These are phyloP conservation scores for Verticillium dahliae DNA, from an alignment of 2,329 filamentous ascomycete genomes.

Conservation along the genomic window DNA sequence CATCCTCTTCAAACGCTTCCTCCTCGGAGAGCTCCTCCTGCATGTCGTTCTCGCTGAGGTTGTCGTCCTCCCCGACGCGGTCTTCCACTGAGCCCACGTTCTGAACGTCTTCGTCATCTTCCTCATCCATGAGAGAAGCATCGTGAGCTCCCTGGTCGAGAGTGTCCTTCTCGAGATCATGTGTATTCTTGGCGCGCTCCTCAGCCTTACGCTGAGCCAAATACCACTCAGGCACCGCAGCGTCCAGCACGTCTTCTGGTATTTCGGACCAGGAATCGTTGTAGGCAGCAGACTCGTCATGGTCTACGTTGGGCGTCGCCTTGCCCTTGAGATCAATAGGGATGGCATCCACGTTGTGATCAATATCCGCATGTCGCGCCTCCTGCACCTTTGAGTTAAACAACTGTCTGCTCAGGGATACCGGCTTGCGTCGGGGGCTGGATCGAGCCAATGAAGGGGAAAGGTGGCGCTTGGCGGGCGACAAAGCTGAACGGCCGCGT, in stretches of 20 bases:
- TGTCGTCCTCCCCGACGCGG: neutral
- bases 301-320: neutral
- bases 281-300: neutral
- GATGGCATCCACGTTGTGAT: neutral
- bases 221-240: conserved; percentile 34
- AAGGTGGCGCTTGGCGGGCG: conserved; percentile 4
- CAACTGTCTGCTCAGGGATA: conserved; percentile 26
- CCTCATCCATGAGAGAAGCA: neutral
- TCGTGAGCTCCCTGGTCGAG: neutral
- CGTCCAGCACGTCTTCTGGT: conserved; percentile 37
- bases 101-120: neutral
- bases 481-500: neutral
- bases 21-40: conserved; percentile 7
- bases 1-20: neutral
- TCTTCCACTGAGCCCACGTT: neutral
- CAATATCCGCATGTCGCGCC: neutral
- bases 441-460: conserved; percentile 25
- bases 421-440: conserved; percentile 24
- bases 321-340: neutral
- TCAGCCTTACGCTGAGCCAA: conserved; percentile 6
- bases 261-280: neutral
- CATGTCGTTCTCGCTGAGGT: conserved; percentile 4
- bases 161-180: neutral
- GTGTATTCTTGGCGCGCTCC: conserved; percentile 1
- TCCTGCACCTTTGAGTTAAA: conserved; percentile 21